phyloP scores from a whole-genome alignment of 2,329 filamentous ascomycete species.

The Pseudocercospora musae region DNA sequence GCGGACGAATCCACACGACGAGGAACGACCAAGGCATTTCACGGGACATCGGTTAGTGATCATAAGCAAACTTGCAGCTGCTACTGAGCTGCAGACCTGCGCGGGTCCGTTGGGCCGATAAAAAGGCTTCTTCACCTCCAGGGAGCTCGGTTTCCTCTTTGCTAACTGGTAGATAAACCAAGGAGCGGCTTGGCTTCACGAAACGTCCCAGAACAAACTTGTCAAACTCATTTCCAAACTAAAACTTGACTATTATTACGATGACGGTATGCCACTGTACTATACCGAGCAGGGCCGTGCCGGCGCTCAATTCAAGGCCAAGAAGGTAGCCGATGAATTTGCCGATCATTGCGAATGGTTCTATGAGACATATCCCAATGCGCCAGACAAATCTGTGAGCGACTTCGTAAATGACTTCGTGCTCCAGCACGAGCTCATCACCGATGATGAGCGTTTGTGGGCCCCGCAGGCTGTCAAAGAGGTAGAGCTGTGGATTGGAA shows the following conservation, averaged over 20 bases:
- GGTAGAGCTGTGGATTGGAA: slow-evolving; percentile 45
- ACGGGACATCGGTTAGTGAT: slow-evolving; percentile 28
- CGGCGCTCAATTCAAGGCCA: slow-evolving; percentile 46
- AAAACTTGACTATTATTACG: slow-evolving; percentile 45
- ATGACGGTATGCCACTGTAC: slow-evolving; percentile 44
- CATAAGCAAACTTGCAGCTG: slow-evolving; percentile 27
- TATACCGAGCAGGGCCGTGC: slow-evolving; percentile 43
- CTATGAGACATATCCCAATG: slow-evolving; percentile 41
- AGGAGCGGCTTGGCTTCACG: slow-evolving; percentile 48
- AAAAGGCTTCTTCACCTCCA: slow-evolving; percentile 27
- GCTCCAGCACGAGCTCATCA: slow-evolving; percentile 41
- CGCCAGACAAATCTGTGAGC: slow-evolving; percentile 40
- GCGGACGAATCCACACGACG: slow-evolving; percentile 40
- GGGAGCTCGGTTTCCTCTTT: slow-evolving; percentile 18
- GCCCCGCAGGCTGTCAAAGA: slow-evolving; percentile 45
- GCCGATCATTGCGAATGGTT: slow-evolving; percentile 43
- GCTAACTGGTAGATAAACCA: slow-evolving; percentile 13
- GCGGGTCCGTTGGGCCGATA: slow-evolving; percentile 26
- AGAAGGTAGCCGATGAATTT: slow-evolving; percentile 47
- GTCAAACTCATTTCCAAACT: slow-evolving; percentile 44
- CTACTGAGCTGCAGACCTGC: slow-evolving; percentile 32
- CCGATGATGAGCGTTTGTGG: slow-evolving; percentile 43
- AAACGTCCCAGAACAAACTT: slow-evolving; percentile 45
- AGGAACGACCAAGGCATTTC: slow-evolving; percentile 34
- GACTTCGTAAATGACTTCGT: slow-evolving; percentile 44